These are phyloP conservation scores for Apophysomyces trapeziformis DNA, from an alignment of 371 early-diverging fungal species.

Conservation along the genomic window DNA sequence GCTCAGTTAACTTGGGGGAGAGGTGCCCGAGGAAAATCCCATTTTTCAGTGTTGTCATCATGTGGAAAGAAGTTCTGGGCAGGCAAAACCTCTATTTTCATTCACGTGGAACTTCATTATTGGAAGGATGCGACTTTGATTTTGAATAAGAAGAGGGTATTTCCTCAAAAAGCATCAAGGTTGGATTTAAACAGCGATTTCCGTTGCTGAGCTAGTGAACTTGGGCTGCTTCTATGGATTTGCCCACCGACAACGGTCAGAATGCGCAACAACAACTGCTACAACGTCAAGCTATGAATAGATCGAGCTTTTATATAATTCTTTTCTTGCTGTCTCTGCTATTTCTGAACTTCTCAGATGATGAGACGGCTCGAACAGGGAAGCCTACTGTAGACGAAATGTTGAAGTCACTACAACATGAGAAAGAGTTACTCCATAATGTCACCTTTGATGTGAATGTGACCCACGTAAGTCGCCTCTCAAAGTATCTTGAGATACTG, in stretches of 20 bases:
- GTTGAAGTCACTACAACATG: constrained; percentile 40
- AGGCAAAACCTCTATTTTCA: no score
- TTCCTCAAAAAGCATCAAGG: no score
- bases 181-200: no score
- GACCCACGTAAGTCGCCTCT: constrained; percentile 46
- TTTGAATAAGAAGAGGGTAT: no score
- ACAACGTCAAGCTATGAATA: constrained; percentile 43
- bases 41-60: no score
- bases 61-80: no score
- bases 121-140: no score
- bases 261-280: constrained; percentile 26
- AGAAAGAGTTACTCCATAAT: constrained; percentile 47
- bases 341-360: constrained; percentile 52
- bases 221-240: constrained; percentile 20
- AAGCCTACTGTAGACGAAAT: constrained; percentile 39
- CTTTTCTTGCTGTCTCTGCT: constrained; percentile 49
- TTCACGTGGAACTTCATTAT: no score
- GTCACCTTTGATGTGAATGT: constrained; percentile 58
- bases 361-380: constrained; percentile 33
- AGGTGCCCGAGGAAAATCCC: no score
- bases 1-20: no score
- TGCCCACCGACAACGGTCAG: constrained; percentile 18
- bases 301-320: constrained; percentile 52
- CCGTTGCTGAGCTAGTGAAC: no score
- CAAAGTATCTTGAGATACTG: not conserved